A percentile compares a stretch with the other conserved stretches of the same genome.
These are phyloP conservation scores for Xylaria grammica DNA, from an alignment of 495 filamentous ascomycete genomes.

Conservation along the genomic window DNA sequence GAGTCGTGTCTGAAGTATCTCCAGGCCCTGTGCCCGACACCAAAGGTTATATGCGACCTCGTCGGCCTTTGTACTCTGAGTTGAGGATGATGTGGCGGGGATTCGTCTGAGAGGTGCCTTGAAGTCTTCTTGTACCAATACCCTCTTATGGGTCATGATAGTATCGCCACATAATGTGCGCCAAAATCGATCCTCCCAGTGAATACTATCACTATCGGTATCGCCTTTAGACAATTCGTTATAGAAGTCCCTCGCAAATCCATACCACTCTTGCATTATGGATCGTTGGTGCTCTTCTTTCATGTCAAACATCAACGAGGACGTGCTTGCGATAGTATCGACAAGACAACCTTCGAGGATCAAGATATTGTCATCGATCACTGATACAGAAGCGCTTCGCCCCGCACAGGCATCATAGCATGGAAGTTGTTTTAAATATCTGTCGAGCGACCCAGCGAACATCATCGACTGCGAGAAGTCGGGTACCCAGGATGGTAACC, in stretches of 20 bases:
- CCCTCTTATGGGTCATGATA: neutral
- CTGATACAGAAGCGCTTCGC: neutral
- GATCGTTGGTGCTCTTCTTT: neutral
- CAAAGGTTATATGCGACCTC: neutral
- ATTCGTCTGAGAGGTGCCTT: neutral
- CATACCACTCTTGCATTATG: neutral
- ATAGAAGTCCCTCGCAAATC: neutral
- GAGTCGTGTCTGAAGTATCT: neutral
- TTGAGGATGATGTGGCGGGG: neutral
- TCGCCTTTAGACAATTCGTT: neutral
- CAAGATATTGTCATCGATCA: neutral
- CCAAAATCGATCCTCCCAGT: neutral
- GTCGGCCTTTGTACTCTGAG: neutral
- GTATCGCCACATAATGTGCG: conserved; percentile 1
- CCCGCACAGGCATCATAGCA: neutral
- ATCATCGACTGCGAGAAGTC: neutral
- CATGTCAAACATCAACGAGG: neutral
- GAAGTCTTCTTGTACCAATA: neutral
- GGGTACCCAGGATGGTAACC: conserved; percentile 1
- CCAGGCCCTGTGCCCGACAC: neutral
- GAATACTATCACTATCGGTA: neutral
- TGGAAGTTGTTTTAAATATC: neutral
- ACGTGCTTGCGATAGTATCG: neutral
- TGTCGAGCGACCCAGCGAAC: neutral
- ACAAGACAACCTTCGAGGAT: neutral